Evolutionary conservation across 2,329 filamentous ascomycete species (phyloP).

Genomic region (Mollisia scopiformis): DNA sequence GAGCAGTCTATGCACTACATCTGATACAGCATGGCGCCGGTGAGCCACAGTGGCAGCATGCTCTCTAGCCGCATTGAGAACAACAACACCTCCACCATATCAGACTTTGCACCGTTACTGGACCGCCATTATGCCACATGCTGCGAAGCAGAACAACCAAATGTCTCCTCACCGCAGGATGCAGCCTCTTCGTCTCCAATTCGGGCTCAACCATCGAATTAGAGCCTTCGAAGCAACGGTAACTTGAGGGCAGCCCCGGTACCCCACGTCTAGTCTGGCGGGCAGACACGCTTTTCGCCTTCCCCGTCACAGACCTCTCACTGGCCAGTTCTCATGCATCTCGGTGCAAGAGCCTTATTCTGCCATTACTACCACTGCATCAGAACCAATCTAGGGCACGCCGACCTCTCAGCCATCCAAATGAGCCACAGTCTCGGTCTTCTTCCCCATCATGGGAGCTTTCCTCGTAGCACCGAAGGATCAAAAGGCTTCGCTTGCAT

Average conservation of each 20-base stretch:
- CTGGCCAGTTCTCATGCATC: background rate
- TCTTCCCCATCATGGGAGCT: background rate
- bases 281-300: background rate
- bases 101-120: constrained; percentile 9
- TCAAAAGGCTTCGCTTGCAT: constrained; percentile 24
- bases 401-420: constrained; percentile 27
- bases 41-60: constrained; percentile 6
- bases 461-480: constrained; percentile 20
- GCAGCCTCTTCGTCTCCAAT: background rate
- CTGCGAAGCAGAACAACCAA: background rate
- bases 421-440: constrained; percentile 14
- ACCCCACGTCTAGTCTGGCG: constrained; percentile 9
- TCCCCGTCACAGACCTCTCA: background rate
- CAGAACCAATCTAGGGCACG: constrained; percentile 23
- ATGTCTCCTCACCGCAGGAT: constrained; percentile 13
- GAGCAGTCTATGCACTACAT: background rate
- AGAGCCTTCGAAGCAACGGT: constrained; percentile 12
- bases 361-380: background rate
- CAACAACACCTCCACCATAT: constrained; percentile 17
- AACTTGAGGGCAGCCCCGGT: constrained; percentile 5
- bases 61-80: constrained; percentile 14
- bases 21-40: background rate
- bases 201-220: constrained; percentile 9
- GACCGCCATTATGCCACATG: background rate
- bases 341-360: background rate